Base-by-base conservation (phyloP, 768 basidiomycete species). In the Tephrocybe rancida region DNA sequence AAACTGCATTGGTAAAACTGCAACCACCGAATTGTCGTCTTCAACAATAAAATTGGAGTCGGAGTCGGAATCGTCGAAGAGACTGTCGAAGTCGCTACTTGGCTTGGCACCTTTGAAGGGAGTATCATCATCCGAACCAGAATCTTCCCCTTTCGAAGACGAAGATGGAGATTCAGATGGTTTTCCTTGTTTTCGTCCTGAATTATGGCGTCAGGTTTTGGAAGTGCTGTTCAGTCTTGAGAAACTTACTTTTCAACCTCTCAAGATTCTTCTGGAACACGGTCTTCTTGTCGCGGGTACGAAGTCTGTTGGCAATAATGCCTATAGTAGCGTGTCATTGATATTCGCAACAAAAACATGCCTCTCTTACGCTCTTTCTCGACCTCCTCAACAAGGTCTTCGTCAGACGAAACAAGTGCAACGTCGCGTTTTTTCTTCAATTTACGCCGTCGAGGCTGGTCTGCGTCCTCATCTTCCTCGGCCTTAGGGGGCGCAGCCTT, bases 1-100 rank as follows among this genome's bases (percentile, higher is more conserved):
- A 71, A 92, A 96, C 61, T 87, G 82, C 47, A 77, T 75, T 8
- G 91, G 92, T n/a, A 92, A 75, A 30, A 77, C 69, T 18, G 79
- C 68, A 3, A 66, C 62, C 0, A 63, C 72, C 22, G 54, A 66
- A 7, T 66, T 74, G 54, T 87, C 84, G 56, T 92, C 88, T 32
- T 90, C 83, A 27, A 91, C 85, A 55, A 90, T 89, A 50, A 77
- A 79, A 50, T 71, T 67, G 16, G 70, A 74, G 32, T 73, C 70
- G 48, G 64, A 66, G 25, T 72, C 67, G 43, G 73, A 72, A 11
- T 69, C 73, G 55, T 67, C 64, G 38, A 73, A 76, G 35, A 75
- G 65, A 54, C 67, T 70, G 48, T 73, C 68, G 10, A 46, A 54
- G n/a, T 71, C 73, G 44, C 59, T 61, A 50, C 70, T 67, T 24